These are phyloP conservation scores for Starmerella sp. DNA, from an alignment of 805 yeast genomes.

Conservation along the genomic window DNA sequence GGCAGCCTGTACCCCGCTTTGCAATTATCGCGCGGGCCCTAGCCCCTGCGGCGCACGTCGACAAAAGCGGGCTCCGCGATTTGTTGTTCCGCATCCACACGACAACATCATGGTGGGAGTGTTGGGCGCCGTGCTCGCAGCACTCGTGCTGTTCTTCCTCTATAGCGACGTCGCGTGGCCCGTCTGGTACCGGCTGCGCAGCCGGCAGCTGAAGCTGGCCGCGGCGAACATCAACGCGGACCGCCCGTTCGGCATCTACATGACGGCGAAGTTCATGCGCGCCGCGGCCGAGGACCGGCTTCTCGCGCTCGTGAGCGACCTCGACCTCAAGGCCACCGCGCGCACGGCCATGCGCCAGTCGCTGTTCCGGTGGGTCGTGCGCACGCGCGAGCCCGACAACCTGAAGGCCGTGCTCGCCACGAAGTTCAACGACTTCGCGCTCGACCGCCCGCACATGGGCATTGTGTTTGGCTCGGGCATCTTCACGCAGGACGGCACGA, in stretches of 20 bases:
- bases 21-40: neutral
- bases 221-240: neutral
- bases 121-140: neutral
- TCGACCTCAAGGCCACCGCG: neutral
- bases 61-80: neutral
- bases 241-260: neutral
- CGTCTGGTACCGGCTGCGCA: neutral
- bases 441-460: constrained; percentile 25
- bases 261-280: neutral
- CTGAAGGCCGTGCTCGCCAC: constrained; percentile 26
- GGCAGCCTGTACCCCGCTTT: neutral
- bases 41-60: neutral
- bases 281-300: constrained; percentile 2
- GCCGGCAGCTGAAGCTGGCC: neutral
- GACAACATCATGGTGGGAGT: neutral
- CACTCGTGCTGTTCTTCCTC: neutral
- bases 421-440: constrained; percentile 26
- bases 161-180: neutral
- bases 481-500: constrained; percentile 29
- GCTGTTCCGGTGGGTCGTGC: constrained; percentile 8
- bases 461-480: constrained; percentile 30
- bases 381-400: constrained; percentile 25
- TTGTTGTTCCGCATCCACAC: neutral
- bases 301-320: neutral
- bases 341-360: constrained; percentile 6